These are phyloP conservation scores for Kandelia obovata DNA, from an alignment of 345 rosid species.

Conservation along the genomic window DNA sequence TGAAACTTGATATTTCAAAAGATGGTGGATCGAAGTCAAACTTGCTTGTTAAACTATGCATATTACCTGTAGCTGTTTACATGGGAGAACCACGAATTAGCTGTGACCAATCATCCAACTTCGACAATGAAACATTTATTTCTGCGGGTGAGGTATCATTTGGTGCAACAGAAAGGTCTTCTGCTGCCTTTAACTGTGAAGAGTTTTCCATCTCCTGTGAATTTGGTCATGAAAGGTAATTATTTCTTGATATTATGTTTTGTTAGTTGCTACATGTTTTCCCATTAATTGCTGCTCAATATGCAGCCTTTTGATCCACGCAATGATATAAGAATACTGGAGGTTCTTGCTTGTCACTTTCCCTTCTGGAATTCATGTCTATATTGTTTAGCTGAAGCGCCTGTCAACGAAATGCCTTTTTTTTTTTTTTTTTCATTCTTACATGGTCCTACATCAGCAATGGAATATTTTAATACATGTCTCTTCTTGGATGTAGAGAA, in stretches of 20 bases:
- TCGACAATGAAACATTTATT: constrained; percentile 35
- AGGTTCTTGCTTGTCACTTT: neutral
- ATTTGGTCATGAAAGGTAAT: constrained; percentile 86
- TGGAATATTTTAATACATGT: constrained; percentile 14
- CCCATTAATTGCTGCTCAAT: neutral
- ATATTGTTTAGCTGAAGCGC: neutral
- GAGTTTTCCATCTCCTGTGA: constrained; percentile 74
- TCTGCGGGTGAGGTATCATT: constrained; percentile 44
- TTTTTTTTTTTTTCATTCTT: neutral
- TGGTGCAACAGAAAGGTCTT: constrained; percentile 48
- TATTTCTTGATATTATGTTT: constrained; percentile 10
- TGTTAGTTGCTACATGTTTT: constrained; percentile 7
- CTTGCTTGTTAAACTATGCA: constrained; percentile 60
- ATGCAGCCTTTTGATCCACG: neutral
- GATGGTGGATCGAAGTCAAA: constrained; percentile 71
- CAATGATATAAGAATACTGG: neutral
- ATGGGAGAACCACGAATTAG: constrained; percentile 55
- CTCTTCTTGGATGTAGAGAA: constrained; percentile 53
- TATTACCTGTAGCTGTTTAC: constrained; percentile 63
- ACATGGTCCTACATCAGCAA: constrained; percentile 12
- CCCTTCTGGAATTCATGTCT: neutral
- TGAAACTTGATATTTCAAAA: constrained; percentile 67
- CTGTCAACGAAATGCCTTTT: neutral
- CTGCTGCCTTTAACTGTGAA: constrained; percentile 74
- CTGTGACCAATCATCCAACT: constrained; percentile 52